These are phyloP conservation scores for Voacanga thouarsii DNA, from an alignment of 257 asterid genomes.

Conservation along the genomic window DNA sequence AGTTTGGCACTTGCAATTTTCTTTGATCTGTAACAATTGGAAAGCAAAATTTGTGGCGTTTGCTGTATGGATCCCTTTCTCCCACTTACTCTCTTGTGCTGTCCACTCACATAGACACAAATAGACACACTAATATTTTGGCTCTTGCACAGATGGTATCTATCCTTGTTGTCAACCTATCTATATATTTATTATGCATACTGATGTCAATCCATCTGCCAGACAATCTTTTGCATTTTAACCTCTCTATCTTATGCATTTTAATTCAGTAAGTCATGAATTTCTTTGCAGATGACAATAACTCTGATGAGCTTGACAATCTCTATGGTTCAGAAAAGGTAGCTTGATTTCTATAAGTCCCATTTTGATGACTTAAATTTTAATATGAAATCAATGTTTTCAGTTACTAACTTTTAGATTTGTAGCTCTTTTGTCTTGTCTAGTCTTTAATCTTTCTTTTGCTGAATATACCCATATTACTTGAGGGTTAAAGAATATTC, in stretches of 20 bases:
- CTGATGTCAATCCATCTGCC: not conserved
- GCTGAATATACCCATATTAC: not conserved
- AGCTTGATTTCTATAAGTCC: not conserved
- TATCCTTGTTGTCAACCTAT: not conserved
- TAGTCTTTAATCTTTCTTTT: not conserved
- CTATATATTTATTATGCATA: not conserved
- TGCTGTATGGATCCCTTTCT: not conserved
- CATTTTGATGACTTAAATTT: not conserved
- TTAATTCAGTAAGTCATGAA: not conserved
- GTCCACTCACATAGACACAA: not conserved
- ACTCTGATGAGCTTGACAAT: not conserved
- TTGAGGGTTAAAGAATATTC: not conserved
- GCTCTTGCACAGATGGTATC: not conserved
- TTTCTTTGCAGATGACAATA: conserved; percentile 10
- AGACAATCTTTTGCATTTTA: not conserved
- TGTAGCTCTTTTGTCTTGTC: not conserved
- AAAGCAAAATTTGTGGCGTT: not conserved
- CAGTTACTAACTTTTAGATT: not conserved
- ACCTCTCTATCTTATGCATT: not conserved
- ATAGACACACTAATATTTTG: not conserved
- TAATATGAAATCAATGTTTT: not conserved
- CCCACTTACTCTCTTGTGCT: not conserved
- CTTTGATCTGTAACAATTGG: not conserved
- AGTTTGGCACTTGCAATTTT: not conserved
- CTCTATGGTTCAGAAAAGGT: conserved; percentile 12